These are phyloP conservation scores for Coemansia sp. DNA, from an alignment of 192 early-diverging fungal genomes.

Conservation along the genomic window DNA sequence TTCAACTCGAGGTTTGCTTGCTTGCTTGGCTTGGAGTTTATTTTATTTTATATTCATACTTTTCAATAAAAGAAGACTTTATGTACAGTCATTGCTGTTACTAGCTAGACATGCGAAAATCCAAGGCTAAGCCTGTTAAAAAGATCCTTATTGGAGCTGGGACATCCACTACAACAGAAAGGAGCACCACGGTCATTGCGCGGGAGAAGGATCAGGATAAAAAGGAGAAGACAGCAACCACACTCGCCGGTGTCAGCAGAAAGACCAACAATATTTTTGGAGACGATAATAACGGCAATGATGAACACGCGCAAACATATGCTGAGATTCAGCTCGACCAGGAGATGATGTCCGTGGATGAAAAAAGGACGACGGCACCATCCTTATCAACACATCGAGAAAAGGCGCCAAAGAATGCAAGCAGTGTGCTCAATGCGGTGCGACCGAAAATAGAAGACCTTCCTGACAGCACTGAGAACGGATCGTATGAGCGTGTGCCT, in stretches of 20 bases:
- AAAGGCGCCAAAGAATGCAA: neutral
- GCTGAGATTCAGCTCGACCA: neutral
- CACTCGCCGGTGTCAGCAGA: neutral
- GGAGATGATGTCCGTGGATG: neutral
- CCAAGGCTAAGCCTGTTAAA: neutral
- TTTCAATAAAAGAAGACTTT: neutral
- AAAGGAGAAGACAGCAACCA: neutral
- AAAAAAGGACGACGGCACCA: neutral
- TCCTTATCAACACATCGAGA: neutral
- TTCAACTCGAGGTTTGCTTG: neutral
- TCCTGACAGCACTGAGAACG: constrained; percentile 16
- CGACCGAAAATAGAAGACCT: constrained; percentile 49
- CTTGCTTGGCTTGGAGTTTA: neutral
- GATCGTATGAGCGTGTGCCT: constrained; percentile 82
- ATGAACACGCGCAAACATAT: neutral
- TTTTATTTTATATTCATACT: neutral
- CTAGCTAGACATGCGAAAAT: neutral
- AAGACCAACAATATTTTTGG: neutral
- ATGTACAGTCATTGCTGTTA: neutral
- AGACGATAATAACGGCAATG: neutral
- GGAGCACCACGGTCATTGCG: too few species aligned
- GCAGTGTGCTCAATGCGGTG: neutral
- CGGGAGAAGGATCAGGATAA: neutral
- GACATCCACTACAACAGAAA: neutral
- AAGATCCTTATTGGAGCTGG: neutral